These are phyloP conservation scores for Margaritispora aquatica DNA, from an alignment of 495 filamentous ascomycete genomes.

Conservation along the genomic window DNA sequence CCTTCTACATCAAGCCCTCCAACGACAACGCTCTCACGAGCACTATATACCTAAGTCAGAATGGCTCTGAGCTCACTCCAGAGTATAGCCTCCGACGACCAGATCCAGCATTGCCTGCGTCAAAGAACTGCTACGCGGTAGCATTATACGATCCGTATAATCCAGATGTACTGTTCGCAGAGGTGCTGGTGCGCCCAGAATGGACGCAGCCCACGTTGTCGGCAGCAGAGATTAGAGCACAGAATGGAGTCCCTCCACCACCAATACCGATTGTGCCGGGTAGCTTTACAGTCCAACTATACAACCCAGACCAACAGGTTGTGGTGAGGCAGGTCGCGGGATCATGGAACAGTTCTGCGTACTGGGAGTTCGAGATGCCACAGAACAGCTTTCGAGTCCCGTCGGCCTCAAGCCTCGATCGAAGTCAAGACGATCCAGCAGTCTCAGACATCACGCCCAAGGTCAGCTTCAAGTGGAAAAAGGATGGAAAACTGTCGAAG, in stretches of 20 bases:
- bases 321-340: slow-evolving; percentile 62
- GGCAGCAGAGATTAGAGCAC: slow-evolving; percentile 66
- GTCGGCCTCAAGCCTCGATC: slow-evolving; percentile 69
- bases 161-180: slow-evolving; percentile 76
- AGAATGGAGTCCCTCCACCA: slow-evolving; percentile 54
- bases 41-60: slow-evolving; percentile 67
- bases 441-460: slow-evolving; percentile 67
- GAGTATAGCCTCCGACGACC: slow-evolving; percentile 73
- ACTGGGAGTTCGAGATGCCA: slow-evolving; percentile 91
- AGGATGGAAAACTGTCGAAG: slow-evolving; percentile 74
- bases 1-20: slow-evolving; percentile 32
- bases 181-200: slow-evolving; percentile 77
- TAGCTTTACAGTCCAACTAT: slow-evolving; percentile 77
- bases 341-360: slow-evolving; percentile 68
- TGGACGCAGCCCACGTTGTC: slow-evolving; percentile 79
- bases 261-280: slow-evolving; percentile 72
- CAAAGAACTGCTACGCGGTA: slow-evolving; percentile 78
- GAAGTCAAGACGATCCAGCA: slow-evolving; percentile 59
- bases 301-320: slow-evolving; percentile 88
- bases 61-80: slow-evolving; percentile 71
- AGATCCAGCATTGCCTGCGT: slow-evolving; percentile 59
- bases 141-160: slow-evolving; percentile 80
- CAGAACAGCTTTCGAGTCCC: slow-evolving; percentile 78
- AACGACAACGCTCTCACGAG: slow-evolving; percentile 39
- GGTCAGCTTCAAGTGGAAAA: slow-evolving; percentile 84